phyloP scores from a whole-genome alignment of 306 rosid genomes.

The Sphenostylis stenocarpa region DNA sequence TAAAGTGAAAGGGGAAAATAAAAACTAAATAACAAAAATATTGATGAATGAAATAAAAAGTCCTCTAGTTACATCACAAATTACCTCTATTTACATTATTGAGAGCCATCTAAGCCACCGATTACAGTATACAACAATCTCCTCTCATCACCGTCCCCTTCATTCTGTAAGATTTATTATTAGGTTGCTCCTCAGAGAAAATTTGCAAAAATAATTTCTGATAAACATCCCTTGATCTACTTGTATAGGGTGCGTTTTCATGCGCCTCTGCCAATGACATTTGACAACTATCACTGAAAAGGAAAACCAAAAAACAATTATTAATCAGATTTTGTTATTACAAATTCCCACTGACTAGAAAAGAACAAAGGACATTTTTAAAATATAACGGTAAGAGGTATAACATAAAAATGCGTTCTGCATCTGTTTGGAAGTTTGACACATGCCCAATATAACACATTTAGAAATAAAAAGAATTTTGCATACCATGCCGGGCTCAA shows the following conservation, averaged over 20 bases:
- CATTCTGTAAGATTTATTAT: constrained; percentile 50
- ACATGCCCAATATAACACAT: not conserved
- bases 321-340: not conserved
- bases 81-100: constrained; percentile 71
- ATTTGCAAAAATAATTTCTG: constrained; percentile 37
- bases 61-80: constrained; percentile 50
- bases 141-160: constrained; percentile 37
- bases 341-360: not conserved
- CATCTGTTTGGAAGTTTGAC: not conserved
- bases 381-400: no score
- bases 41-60: constrained; percentile 60
- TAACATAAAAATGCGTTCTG: no score
- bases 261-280: constrained; percentile 39
- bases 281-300: constrained; percentile 43
- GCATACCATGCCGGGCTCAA: constrained; percentile 64
- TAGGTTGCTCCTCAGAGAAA: constrained; percentile 44
- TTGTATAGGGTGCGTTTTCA: constrained; percentile 18
- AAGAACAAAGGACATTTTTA: not conserved
- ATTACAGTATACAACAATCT: constrained; percentile 53
- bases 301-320: constrained; percentile 17
- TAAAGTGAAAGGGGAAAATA: not conserved
- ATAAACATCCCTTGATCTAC: constrained; percentile 29
- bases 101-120: constrained; percentile 44
- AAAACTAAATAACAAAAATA: constrained; percentile 38
- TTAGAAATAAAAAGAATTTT: constrained; percentile 8